Evolutionary conservation across 1,139 yeast genomes (phyloP).

Genomic region (Hanseniaspora gamundiae): DNA sequence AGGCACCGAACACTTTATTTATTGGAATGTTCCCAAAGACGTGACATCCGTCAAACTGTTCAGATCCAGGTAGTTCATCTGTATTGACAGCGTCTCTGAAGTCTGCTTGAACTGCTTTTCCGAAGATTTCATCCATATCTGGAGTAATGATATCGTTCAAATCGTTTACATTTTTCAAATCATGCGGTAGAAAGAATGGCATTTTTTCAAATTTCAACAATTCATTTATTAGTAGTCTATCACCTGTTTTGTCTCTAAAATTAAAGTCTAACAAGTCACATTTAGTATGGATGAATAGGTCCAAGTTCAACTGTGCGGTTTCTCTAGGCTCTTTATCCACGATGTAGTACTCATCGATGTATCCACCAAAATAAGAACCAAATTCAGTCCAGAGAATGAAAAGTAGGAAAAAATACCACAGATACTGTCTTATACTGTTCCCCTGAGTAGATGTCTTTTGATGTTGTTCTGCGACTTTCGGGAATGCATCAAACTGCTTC

Average conservation of each 20-base stretch:
- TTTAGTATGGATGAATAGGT: constrained; percentile 72
- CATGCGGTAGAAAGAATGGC: constrained; percentile 40
- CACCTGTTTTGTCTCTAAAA: constrained; percentile 68
- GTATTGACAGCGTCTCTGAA: constrained; percentile 31
- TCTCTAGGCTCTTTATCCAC: constrained; percentile 56
- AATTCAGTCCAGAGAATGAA: constrained; percentile 77
- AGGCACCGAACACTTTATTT: constrained; percentile 74
- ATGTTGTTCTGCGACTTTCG: constrained; percentile 8
- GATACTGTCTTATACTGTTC: constrained; percentile 3
- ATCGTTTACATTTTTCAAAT: constrained; percentile 32
- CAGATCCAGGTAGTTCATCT: constrained; percentile 15
- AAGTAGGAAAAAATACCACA: constrained; percentile 38
- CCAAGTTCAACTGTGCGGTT: constrained; percentile 60
- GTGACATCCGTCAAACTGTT: constrained; percentile 52
- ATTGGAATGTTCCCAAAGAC: constrained; percentile 81
- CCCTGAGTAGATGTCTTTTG: constrained; percentile 6
- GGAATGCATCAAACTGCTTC: constrained; percentile 8
- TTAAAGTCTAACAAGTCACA: constrained; percentile 67
- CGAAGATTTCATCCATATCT: constrained; percentile 52
- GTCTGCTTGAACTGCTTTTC: constrained; percentile 53
- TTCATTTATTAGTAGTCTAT: constrained; percentile 67
- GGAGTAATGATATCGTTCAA: constrained; percentile 45
- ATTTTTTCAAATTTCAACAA: constrained; percentile 55
- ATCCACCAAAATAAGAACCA: constrained; percentile 79
- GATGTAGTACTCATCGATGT: constrained; percentile 61